These are phyloP conservation scores for Vickermania spadyakhi DNA, from an alignment of 208 protist genomes.

Conservation along the genomic window DNA sequence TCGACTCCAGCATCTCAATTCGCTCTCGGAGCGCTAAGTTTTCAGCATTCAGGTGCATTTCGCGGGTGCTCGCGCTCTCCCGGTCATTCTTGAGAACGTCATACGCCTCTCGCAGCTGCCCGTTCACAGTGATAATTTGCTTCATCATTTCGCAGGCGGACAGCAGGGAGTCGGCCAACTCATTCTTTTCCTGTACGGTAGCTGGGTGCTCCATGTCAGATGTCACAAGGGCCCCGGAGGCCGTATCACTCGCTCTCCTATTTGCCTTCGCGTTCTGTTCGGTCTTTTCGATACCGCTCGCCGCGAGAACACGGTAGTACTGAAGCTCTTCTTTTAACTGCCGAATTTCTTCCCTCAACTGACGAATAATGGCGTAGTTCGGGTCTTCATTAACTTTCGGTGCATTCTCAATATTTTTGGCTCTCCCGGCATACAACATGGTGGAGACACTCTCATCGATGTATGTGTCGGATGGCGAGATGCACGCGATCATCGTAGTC, in stretches of 20 bases:
- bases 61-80: conserved; percentile 27
- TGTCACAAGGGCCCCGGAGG: neutral
- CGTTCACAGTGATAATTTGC: conserved; percentile 62
- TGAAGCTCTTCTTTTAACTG: conserved; percentile 72
- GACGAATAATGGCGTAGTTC: conserved; percentile 42
- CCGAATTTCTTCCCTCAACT: conserved; percentile 60
- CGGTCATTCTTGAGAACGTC: conserved; percentile 38
- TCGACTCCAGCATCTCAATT: conserved; percentile 76
- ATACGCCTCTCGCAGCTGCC: conserved; percentile 67
- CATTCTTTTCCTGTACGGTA: conserved; percentile 13
- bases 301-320: conserved; percentile 51
- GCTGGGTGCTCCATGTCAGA: neutral
- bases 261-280: neutral
- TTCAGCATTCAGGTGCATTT: conserved; percentile 77
- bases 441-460: conserved; percentile 88
- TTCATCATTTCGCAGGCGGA: conserved; percentile 67
- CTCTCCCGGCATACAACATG: conserved; percentile 81
- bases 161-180: conserved; percentile 69
- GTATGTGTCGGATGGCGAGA: conserved; percentile 68
- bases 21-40: conserved; percentile 78
- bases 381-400: conserved; percentile 78
- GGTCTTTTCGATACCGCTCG: neutral
- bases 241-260: neutral
- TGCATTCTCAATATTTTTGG: conserved; percentile 84
- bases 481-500: conserved; percentile 86